phyloP scores from a whole-genome alignment of 139 green algal species.

The Asterochloris erici region DNA sequence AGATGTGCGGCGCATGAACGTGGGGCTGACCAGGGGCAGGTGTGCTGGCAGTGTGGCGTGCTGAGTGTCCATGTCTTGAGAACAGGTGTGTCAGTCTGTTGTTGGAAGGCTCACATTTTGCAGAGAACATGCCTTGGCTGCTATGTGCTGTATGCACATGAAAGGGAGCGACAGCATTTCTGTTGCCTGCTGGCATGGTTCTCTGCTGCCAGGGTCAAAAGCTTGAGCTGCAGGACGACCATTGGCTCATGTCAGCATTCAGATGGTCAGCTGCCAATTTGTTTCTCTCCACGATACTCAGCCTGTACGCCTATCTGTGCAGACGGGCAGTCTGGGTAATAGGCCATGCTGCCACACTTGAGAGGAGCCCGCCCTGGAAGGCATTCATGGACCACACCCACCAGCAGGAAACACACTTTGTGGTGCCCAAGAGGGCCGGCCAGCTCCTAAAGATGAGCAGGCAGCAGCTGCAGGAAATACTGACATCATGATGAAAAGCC shows the following conservation, averaged over 20 bases:
- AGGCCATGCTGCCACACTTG: constrained; percentile 49
- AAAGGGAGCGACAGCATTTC: neutral
- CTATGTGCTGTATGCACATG: neutral
- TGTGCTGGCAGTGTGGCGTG: neutral
- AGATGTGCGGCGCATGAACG: constrained; percentile 73
- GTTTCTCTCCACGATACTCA: neutral
- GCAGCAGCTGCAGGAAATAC: neutral
- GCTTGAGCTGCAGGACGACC: neutral
- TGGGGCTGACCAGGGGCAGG: constrained; percentile 61
- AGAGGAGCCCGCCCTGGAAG: constrained; percentile 33
- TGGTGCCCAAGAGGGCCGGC: neutral
- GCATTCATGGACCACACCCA: constrained; percentile 39
- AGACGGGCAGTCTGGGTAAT: constrained; percentile 57
- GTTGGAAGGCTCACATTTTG: neutral
- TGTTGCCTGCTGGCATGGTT: neutral
- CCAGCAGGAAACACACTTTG: constrained; percentile 24
- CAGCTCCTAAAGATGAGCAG: constrained; percentile 1
- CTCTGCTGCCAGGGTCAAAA: neutral
- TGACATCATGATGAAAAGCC: neutral
- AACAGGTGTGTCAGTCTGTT: neutral
- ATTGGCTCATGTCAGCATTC: neutral
- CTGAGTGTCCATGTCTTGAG: neutral
- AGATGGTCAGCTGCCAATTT: neutral
- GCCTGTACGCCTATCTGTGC: neutral
- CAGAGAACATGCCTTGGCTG: neutral